phyloP scores from a whole-genome alignment of 1,139 yeast species.

The Protomyces inundatus region DNA sequence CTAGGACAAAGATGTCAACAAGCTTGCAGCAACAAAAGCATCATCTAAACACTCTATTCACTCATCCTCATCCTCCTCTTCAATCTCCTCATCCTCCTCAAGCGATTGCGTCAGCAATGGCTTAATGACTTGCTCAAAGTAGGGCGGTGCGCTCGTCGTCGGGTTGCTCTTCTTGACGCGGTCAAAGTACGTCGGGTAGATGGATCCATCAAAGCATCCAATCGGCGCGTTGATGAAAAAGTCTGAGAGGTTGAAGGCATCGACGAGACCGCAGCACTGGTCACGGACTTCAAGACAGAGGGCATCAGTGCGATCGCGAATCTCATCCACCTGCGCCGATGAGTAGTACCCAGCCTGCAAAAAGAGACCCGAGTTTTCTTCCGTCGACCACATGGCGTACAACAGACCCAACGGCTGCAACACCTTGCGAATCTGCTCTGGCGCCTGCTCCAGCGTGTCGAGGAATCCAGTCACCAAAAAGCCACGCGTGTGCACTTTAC shows the following conservation, averaged over 20 bases:
- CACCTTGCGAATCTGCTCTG: constrained; percentile 38
- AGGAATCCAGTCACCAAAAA: constrained; percentile 42
- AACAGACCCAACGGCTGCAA: constrained; percentile 51
- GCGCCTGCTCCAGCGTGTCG: constrained; percentile 37
- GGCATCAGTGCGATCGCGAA: constrained; percentile 39
- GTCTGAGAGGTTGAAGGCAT: constrained; percentile 81
- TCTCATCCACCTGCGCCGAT: constrained; percentile 38
- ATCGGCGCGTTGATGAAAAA: constrained; percentile 79
- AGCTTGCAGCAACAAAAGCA: too few relatives aligned
- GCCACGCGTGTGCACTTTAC: constrained; percentile 44
- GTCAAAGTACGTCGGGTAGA: constrained; percentile 65
- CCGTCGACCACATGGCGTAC: constrained; percentile 67
- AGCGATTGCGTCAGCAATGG: constrained; percentile 43
- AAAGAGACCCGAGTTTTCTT: constrained; percentile 70
- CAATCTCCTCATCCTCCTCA: constrained; percentile 33
- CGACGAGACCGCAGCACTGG: constrained; percentile 77
- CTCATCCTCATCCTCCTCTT: constrained; percentile 27
- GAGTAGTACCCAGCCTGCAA: constrained; percentile 56
- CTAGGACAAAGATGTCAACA: too few relatives aligned
- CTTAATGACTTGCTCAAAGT: constrained; percentile 40
- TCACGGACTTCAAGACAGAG: constrained; percentile 48
- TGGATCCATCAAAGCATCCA: constrained; percentile 80
- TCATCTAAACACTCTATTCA: not conserved
- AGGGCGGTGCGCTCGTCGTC: constrained; percentile 39
- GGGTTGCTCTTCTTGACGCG: constrained; percentile 43